A percentile compares a stretch with the other conserved stretches of the same genome.
Evolutionary conservation across 306 rosid genomes (phyloP).

Genomic region (Coriaria nepalensis): DNA sequence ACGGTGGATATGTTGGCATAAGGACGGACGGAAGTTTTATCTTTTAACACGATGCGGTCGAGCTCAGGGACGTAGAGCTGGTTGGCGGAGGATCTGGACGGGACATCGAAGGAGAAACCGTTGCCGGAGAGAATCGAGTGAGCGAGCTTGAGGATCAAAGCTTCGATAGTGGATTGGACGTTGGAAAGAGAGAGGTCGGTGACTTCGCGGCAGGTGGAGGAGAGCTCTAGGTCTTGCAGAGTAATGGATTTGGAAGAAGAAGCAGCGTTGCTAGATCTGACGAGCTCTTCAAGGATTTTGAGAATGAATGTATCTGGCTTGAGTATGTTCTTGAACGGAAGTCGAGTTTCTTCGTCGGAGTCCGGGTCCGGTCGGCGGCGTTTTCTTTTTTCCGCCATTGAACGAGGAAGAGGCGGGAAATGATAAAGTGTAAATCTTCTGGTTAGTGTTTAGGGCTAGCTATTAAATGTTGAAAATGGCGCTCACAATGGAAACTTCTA

Average conservation of each 20-base stretch:
- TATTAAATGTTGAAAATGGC: no score
- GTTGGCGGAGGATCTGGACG: slow-evolving; percentile 76
- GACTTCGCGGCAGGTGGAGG: slow-evolving; percentile 69
- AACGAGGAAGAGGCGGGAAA: neutral
- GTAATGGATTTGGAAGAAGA: slow-evolving; percentile 49
- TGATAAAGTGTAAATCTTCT: neutral
- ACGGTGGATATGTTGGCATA: slow-evolving; percentile 72
- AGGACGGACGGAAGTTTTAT: slow-evolving; percentile 57
- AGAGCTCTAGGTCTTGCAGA: slow-evolving; percentile 57
- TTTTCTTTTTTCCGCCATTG: slow-evolving; percentile 41
- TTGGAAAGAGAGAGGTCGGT: slow-evolving; percentile 54
- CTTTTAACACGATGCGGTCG: slow-evolving; percentile 73
- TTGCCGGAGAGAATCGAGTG: slow-evolving; percentile 63
- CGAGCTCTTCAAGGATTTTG: slow-evolving; percentile 21
- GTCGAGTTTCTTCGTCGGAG: slow-evolving; percentile 25
- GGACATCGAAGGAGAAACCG: slow-evolving; percentile 75
- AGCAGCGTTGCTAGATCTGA: slow-evolving; percentile 15
- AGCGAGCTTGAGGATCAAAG: slow-evolving; percentile 33
- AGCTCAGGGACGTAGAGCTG: slow-evolving; percentile 79
- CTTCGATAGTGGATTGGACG: slow-evolving; percentile 53
- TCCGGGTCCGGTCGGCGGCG: slow-evolving; percentile 28
- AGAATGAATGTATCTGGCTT: slow-evolving; percentile 29
- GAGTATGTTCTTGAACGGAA: slow-evolving; percentile 30
- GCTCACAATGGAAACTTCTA: no score
- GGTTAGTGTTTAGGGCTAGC: neutral